Conservation (phyloP, 805 yeast genomes). For the Metschnikowia anglica region DNA sequence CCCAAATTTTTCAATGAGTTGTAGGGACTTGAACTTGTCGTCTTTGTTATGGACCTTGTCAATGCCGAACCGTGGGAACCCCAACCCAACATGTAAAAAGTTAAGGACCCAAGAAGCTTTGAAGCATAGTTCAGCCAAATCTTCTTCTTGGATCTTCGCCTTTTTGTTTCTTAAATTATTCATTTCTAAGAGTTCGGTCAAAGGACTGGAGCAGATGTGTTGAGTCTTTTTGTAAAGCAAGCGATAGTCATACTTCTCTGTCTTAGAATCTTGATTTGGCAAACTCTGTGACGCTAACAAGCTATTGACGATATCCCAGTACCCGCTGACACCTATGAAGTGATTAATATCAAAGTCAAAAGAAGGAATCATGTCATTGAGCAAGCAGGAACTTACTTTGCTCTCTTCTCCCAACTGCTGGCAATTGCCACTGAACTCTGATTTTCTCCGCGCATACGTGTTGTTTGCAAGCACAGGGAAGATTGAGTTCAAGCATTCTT, state of each 20-base stretch:
- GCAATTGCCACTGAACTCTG: slow-evolving; percentile 27
- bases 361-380: slow-evolving; percentile 53
- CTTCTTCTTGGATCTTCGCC: slow-evolving; percentile 40
- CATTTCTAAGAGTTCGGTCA: slow-evolving; percentile 35
- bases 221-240: slow-evolving; percentile 45
- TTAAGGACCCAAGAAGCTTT: slow-evolving; percentile 58
- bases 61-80: slow-evolving; percentile 53
- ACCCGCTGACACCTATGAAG: slow-evolving; percentile 66
- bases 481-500: slow-evolving; percentile 46
- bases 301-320: slow-evolving; percentile 60
- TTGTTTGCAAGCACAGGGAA: slow-evolving; percentile 45
- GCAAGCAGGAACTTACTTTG: slow-evolving; percentile 47
- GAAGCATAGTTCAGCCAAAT: slow-evolving; percentile 56
- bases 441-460: slow-evolving; percentile 25
- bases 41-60: slow-evolving; percentile 29
- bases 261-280: slow-evolving; percentile 22
- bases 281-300: slow-evolving; percentile 31
- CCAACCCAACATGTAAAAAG: slow-evolving; percentile 58
- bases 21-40: slow-evolving; percentile 35
- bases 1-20: slow-evolving; percentile 43
- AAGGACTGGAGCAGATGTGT: slow-evolving; percentile 47
- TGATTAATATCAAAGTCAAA: slow-evolving; percentile 56
- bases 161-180: slow-evolving; percentile 29
- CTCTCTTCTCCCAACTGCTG: slow-evolving; percentile 30
- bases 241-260: slow-evolving; percentile 43